Percentiles rank a stretch among this genome's conserved stretches.
phyloP scores from a whole-genome alignment of 2,329 filamentous ascomycete genomes.

The Fusarium fujikuroi region DNA sequence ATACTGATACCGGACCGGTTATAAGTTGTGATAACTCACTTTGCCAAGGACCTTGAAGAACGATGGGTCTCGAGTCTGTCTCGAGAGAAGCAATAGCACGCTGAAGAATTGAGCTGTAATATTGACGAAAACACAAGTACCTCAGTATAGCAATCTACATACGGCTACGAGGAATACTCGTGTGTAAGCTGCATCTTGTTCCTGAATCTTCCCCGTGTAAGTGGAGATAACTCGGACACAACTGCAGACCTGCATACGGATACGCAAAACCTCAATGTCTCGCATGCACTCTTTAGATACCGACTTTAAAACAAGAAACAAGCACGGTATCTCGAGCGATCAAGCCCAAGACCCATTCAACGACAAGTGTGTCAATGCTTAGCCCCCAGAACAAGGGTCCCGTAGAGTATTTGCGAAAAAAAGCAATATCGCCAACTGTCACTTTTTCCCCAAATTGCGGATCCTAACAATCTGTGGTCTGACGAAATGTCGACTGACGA shows the following conservation, averaged over 20 bases:
- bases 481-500: not conserved
- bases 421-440: constrained; percentile 7
- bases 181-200: not conserved
- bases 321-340: not conserved
- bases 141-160: not conserved
- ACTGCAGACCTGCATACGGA: not conserved
- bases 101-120: not conserved
- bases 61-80: not conserved
- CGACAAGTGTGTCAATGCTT: constrained; percentile 28
- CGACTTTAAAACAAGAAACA: not conserved
- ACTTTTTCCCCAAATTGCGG: constrained; percentile 16
- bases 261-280: not conserved
- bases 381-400: constrained; percentile 15
- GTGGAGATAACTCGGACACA: constrained; percentile 4
- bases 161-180: not conserved
- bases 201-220: not conserved
- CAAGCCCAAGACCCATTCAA: constrained; percentile 5
- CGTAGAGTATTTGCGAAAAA: not conserved
- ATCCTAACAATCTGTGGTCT: not conserved
- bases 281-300: not conserved
- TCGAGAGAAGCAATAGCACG: not conserved
- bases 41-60: not conserved
- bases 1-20: not conserved
- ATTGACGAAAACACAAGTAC: not conserved
- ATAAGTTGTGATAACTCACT: not conserved